Conservation (phyloP, 345 rosid species). For the Passiflora organensis region DNA sequence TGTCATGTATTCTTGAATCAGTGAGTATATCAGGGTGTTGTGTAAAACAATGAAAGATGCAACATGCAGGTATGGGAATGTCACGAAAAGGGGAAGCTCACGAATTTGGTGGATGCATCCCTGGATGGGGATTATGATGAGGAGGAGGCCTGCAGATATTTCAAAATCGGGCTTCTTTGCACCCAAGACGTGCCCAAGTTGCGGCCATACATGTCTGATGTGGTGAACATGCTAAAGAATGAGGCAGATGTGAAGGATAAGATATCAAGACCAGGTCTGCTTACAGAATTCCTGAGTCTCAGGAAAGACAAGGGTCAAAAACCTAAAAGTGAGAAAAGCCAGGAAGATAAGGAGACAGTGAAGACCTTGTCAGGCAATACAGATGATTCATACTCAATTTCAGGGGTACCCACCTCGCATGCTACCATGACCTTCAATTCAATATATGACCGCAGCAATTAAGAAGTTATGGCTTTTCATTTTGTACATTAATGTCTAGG, state of each 20-base stretch:
- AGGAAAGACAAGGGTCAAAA: constrained; percentile 1
- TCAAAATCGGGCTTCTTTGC: constrained; percentile 61
- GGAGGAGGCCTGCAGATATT: constrained; percentile 42
- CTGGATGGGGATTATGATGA: constrained; percentile 25
- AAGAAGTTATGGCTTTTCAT: not conserved
- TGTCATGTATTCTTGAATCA: not conserved
- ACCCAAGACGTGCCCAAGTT: constrained; percentile 53
- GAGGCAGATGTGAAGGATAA: constrained; percentile 27
- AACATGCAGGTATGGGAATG: constrained; percentile 43
- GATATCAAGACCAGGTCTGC: constrained; percentile 46
- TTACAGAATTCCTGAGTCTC: constrained; percentile 33
- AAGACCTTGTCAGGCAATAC: constrained; percentile 12
- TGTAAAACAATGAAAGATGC: not conserved
- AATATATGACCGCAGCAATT: constrained; percentile 42
- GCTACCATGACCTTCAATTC: constrained; percentile 66
- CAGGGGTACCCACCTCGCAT: constrained; percentile 29
- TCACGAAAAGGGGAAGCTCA: constrained; percentile 32
- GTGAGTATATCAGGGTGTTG: not conserved
- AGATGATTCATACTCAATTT: constrained; percentile 27
- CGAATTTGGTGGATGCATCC: constrained; percentile 30
- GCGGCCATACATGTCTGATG: constrained; percentile 50
- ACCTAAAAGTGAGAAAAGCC: constrained; percentile 3
- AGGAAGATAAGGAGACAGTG: constrained; percentile 4
- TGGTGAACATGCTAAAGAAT: constrained; percentile 45
- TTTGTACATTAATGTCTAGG: too few relatives aligned